A percentile compares a stretch with the other conserved stretches of the same genome.
Conservation (phyloP, 306 rosid genomes). For the Canavalia ensiformis region DNA sequence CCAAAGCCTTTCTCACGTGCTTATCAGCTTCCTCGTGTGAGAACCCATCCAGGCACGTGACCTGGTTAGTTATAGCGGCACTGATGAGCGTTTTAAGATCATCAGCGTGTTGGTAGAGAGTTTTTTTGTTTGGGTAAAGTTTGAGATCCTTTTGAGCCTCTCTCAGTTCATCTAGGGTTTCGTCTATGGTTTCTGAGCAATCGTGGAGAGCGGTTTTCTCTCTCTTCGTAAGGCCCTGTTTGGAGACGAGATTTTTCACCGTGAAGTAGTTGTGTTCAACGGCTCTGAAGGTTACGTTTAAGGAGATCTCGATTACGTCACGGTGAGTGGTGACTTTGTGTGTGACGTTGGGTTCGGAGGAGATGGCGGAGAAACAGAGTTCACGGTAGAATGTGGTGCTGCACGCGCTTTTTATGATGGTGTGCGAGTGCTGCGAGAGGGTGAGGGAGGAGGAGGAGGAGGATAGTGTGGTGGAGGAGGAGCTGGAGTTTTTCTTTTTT, state of each 20-base stretch:
- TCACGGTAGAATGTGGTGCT: conserved; percentile 75
- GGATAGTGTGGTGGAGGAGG: neutral
- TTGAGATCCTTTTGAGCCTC: conserved; percentile 55
- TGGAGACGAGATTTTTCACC: conserved; percentile 49
- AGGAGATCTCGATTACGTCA: conserved; percentile 62
- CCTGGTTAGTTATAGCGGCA: conserved; percentile 87
- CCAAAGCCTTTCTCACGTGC: conserved; percentile 54
- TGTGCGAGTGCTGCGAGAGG: conserved; percentile 60
- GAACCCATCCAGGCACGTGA: conserved; percentile 88
- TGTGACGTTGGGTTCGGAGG: conserved; percentile 49
- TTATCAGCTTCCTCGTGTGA: conserved; percentile 68
- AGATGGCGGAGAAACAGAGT: conserved; percentile 71
- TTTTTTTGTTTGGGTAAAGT: conserved; percentile 58
- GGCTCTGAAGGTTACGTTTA: conserved; percentile 59
- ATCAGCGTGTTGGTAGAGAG: conserved; percentile 65
- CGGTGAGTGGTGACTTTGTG: conserved; percentile 49
- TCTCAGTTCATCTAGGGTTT: conserved; percentile 71
- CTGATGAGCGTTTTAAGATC: conserved; percentile 80
- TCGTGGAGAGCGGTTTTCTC: conserved; percentile 74
- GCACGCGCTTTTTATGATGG: conserved; percentile 65
- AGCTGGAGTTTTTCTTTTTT: conserved; percentile 2
- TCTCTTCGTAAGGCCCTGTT: conserved; percentile 54
- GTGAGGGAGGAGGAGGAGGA: conserved; percentile 29
- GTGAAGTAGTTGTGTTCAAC: conserved; percentile 61
- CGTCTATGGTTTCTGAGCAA: conserved; percentile 72